Conservation (phyloP, 352 stramenopile species). For the Pythium sp. region DNA sequence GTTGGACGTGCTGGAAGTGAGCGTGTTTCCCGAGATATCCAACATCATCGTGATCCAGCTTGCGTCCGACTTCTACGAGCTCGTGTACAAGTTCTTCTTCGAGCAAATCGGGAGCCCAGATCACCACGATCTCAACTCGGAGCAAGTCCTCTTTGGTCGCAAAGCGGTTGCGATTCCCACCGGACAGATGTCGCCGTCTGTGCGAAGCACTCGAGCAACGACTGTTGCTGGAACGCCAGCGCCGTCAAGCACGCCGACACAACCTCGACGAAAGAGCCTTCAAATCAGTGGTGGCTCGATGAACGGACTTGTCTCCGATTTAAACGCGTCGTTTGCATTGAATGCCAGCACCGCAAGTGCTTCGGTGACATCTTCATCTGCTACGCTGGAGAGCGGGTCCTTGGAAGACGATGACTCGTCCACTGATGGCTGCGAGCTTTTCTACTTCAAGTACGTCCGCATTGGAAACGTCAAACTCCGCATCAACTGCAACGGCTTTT, state of each 20-base stretch:
- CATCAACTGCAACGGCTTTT: conserved; percentile 86
- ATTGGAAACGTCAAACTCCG: conserved; percentile 75
- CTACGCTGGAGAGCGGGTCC: conserved; percentile 12
- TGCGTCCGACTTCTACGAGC: conserved; percentile 75
- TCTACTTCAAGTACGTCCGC: conserved; percentile 86
- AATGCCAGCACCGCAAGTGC: neutral
- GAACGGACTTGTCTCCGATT: neutral
- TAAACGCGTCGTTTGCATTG: conserved; percentile 3
- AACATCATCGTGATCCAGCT: conserved; percentile 87
- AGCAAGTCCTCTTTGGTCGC: conserved; percentile 62
- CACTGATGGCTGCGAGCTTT: conserved; percentile 62
- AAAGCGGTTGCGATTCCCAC: conserved; percentile 19
- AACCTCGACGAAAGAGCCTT: conserved; percentile 12
- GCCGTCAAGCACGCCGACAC: neutral
- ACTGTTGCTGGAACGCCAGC: neutral
- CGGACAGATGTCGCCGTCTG: conserved; percentile 3
- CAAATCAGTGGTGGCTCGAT: conserved; percentile 11
- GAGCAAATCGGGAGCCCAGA: conserved; percentile 31
- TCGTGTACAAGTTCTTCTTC: conserved; percentile 87
- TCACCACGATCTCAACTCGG: conserved; percentile 35
- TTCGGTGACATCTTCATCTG: conserved; percentile 18
- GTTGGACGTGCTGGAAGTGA: conserved; percentile 75
- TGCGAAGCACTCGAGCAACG: neutral
- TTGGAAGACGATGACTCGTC: conserved; percentile 54
- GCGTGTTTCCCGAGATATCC: conserved; percentile 76